Evolutionary conservation across 2,329 filamentous ascomycete species (phyloP).

Genomic region (Trichoderma semiorbis): DNA sequence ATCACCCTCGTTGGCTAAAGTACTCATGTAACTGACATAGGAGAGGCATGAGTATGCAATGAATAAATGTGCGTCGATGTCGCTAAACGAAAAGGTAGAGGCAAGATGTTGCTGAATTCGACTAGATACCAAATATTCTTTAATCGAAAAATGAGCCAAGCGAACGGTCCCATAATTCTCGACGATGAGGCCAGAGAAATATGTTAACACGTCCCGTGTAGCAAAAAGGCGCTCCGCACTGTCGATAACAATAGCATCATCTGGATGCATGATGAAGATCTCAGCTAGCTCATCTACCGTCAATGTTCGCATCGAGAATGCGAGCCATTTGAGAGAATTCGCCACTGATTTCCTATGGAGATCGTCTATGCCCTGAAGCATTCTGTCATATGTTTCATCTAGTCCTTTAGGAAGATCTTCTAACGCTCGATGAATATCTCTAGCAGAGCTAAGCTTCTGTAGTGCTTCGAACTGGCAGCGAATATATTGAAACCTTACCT

Average conservation of each 20-base stretch:
- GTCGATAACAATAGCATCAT: not conserved
- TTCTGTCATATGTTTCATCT: slow-evolving; percentile 14
- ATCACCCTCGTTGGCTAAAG: not conserved
- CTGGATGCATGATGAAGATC: slow-evolving; percentile 8
- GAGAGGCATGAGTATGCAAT: slow-evolving; percentile 1
- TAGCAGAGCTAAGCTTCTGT: not conserved
- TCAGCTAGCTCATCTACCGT: not conserved
- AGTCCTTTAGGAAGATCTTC: slow-evolving; percentile 8
- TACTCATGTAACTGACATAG: not conserved
- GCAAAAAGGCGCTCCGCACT: not conserved
- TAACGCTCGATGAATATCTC: not conserved
- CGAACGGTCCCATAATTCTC: not conserved
- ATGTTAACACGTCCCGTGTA: not conserved
- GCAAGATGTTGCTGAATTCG: not conserved
- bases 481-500: slow-evolving; percentile 13
- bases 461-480: not conserved
- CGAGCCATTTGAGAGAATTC: slow-evolving; percentile 14
- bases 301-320: not conserved
- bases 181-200: slow-evolving; percentile 7
- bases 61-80: not conserved
- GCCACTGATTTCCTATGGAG: not conserved
- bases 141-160: slow-evolving; percentile 16
- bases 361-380: not conserved
- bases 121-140: slow-evolving; percentile 16
- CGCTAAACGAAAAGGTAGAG: not conserved